Evolutionary conservation across 2,329 filamentous ascomycete species (phyloP).

Genomic region (Ambrosiella beaveri): DNA sequence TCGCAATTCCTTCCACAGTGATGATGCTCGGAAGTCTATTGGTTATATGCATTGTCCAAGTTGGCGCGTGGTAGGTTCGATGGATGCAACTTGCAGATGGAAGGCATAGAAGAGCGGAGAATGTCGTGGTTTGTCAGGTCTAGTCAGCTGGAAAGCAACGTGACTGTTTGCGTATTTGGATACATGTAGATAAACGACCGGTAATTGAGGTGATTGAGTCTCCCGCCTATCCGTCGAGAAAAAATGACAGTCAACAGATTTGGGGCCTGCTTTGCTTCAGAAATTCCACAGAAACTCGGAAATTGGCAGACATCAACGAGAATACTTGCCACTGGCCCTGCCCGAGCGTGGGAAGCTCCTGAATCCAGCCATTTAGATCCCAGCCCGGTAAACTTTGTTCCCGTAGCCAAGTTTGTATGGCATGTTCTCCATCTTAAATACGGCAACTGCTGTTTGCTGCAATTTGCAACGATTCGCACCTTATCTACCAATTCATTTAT

Average conservation of each 20-base stretch:
- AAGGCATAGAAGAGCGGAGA: constrained; percentile 7
- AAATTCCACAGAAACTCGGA: not conserved
- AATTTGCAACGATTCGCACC: not conserved
- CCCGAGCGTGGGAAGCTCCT: not conserved
- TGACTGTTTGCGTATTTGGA: not conserved
- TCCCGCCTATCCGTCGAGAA: too few relatives aligned
- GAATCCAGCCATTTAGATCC: not conserved
- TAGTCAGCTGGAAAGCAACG: not conserved
- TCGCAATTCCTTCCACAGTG: not conserved
- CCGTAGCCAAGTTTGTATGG: not conserved
- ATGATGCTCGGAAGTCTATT: not conserved
- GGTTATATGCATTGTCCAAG: not conserved
- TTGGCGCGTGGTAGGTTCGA: not conserved
- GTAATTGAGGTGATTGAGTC: not conserved
- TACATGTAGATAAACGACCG: not conserved
- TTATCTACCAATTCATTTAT: not conserved
- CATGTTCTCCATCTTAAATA: not conserved
- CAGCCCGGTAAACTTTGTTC: not conserved
- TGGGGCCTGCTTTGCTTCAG: not conserved
- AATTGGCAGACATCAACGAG: too few relatives aligned
- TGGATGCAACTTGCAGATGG: constrained; percentile 2
- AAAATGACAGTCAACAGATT: too few relatives aligned
- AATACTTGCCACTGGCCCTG: too few relatives aligned
- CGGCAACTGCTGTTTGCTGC: not conserved
- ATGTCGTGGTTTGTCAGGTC: constrained; percentile 1